phyloP scores from a whole-genome alignment of 2,329 filamentous ascomycete genomes.

The Alternaria postmessia region DNA sequence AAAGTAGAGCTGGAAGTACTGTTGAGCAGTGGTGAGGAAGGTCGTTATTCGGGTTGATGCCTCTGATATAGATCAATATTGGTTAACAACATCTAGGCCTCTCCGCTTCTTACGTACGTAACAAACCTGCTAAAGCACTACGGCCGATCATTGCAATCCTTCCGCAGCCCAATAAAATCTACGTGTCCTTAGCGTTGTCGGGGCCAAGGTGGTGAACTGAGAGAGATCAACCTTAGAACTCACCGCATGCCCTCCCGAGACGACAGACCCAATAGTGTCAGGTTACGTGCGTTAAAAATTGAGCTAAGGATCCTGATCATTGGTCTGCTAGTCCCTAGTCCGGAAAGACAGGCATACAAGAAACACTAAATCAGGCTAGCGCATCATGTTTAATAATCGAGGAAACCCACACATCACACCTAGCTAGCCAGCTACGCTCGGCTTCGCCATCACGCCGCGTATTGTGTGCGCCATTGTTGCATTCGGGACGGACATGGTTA shows the following conservation, averaged over 20 bases:
- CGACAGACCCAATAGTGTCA: too few relatives aligned
- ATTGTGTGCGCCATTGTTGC: background rate
- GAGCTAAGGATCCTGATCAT: background rate
- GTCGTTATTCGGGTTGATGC: background rate
- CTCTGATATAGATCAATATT: background rate
- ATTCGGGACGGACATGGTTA: background rate
- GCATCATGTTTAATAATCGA: background rate
- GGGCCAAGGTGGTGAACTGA: background rate
- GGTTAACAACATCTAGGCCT: too few relatives aligned
- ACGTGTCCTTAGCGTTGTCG: background rate
- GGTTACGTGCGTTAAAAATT: background rate
- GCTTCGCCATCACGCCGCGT: too few relatives aligned
- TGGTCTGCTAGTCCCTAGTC: background rate
- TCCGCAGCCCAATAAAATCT: too few relatives aligned
- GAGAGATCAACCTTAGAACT: background rate
- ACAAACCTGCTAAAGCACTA: background rate
- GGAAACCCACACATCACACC: background rate
- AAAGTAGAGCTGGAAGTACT: rapidly evolving
- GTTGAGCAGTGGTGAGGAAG: background rate
- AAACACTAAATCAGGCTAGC: background rate
- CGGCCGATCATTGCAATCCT: too few relatives aligned
- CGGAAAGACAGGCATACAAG: background rate
- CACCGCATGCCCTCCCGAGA: too few relatives aligned
- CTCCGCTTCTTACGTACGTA: background rate
- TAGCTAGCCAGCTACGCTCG: too few relatives aligned